phyloP scores from a whole-genome alignment of 2,329 filamentous ascomycete species.

The Penicillium hordei region DNA sequence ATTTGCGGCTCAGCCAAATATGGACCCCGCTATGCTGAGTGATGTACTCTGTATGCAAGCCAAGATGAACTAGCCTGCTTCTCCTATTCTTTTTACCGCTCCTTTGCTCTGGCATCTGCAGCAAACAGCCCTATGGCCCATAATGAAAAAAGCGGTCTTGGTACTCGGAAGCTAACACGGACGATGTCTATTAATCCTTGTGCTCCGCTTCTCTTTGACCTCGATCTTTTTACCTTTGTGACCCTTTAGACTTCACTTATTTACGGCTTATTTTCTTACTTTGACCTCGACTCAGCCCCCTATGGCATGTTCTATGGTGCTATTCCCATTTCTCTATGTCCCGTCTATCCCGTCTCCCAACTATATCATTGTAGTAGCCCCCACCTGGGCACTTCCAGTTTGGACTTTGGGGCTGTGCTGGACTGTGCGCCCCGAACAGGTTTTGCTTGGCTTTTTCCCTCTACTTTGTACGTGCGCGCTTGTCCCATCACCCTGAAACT shows the following conservation, averaged over 20 bases:
- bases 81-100: conserved; percentile 8
- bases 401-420: conserved; percentile 8
- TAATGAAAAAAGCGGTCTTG: conserved; percentile 9
- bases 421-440: conserved; percentile 10
- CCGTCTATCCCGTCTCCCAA: not conserved
- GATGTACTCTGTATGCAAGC: not conserved
- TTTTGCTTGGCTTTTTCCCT: conserved; percentile 4
- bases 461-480: not conserved
- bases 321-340: not conserved
- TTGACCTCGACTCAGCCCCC: conserved; percentile 1
- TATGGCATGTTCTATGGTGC: not conserved
- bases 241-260: not conserved
- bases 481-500: not conserved
- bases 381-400: not conserved
- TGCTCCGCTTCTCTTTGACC: not conserved
- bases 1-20: conserved; percentile 3
- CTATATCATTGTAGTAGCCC: not conserved
- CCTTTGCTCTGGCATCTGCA: conserved; percentile 3
- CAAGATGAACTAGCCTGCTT: conserved; percentile 2
- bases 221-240: not conserved
- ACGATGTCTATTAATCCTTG: not conserved
- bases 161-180: not conserved
- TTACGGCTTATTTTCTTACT: not conserved
- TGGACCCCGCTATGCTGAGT: conserved; percentile 1
- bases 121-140: conserved; percentile 11